A percentile compares a stretch with the other conserved stretches of the same genome.
These are phyloP conservation scores for Syzygium aromaticum DNA, from an alignment of 345 rosid genomes.

Conservation along the genomic window DNA sequence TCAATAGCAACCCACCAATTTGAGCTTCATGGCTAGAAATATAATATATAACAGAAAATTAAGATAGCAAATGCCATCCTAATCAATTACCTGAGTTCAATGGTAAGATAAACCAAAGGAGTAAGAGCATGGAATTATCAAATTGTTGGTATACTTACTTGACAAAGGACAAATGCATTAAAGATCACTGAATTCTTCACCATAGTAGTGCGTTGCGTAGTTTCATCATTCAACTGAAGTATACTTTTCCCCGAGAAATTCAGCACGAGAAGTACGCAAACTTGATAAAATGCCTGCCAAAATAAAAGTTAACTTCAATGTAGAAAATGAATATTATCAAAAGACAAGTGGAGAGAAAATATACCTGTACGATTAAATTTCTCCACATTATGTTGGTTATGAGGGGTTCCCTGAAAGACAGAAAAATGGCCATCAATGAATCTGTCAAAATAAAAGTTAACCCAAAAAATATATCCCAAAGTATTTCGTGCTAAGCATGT, in stretches of 20 bases:
- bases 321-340: not conserved
- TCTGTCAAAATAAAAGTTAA: not conserved
- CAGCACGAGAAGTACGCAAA: conserved; percentile 8
- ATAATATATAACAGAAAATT: fast-evolving
- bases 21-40: not conserved
- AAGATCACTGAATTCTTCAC: conserved; percentile 14
- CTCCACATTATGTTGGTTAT: conserved; percentile 18
- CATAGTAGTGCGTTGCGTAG: conserved; percentile 5
- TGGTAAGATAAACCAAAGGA: not conserved
- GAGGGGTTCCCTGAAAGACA: conserved; percentile 16
- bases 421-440: not conserved
- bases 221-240: conserved; percentile 13
- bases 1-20: not conserved
- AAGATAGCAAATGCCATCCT: not conserved
- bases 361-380: conserved; percentile 11
- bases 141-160: not conserved
- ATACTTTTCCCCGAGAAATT: conserved; percentile 9
- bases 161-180: conserved; percentile 15
- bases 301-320: not conserved
- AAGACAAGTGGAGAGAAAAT: conserved; percentile 5
- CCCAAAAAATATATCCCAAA: not conserved
- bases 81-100: not conserved
- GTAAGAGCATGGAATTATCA: not conserved
- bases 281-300: conserved; percentile 45
- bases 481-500: not conserved